Base-by-base conservation (phyloP, 2,329 filamentous ascomycete species). In the Nemania bipapillata region DNA sequence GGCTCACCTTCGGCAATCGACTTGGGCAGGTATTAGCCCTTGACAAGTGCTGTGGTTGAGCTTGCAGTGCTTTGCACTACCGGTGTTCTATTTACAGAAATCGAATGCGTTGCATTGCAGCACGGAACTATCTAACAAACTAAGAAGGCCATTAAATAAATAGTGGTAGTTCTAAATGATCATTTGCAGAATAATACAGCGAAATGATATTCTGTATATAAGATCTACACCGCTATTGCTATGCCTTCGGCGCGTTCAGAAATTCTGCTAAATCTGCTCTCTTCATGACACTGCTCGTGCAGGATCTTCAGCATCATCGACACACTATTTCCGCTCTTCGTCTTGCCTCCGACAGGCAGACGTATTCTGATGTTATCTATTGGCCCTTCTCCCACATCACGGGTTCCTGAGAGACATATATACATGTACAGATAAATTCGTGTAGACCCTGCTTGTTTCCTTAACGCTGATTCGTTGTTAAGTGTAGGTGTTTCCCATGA, bases 351-450 rank as follows among this genome's bases (percentile, higher is more conserved):
- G 28, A 7, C 24, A 69, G 66, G 66, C 66, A 66, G 63, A 47
- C 63, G 57, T 17, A 66, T 69, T 69, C 53, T 66, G 3, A 42
- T 49, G 35, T 35, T 37, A n/a, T 32, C 53, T 45, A 68, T 68
- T 68, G 56, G 66, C 6, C 12, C 26, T 53, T 15, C 8, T 53
- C 20, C 47, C 11, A 22, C 12, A 9, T 24, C 42, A 12, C 24
- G 26, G 32, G 17, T 17, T 45, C 15, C 47, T 32, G 17, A 22
- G 59, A 17, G 22, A 11, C 20, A n/a, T 26, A 47, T 47, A 47
- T 11, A 12, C 6, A 47, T 47, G 49, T 11, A 12, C 6, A 37
- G 6, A 20, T n/a, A 12, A 28, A 40, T 2, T 12, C 42, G 17
- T 40, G 32, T 24, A 54, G 15, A 50, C 4, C n/a, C 26, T 50